A percentile compares a stretch with the other conserved stretches of the same genome.
Conservation (phyloP, 805 yeast genomes). For the Candida arabinofermentans region DNA sequence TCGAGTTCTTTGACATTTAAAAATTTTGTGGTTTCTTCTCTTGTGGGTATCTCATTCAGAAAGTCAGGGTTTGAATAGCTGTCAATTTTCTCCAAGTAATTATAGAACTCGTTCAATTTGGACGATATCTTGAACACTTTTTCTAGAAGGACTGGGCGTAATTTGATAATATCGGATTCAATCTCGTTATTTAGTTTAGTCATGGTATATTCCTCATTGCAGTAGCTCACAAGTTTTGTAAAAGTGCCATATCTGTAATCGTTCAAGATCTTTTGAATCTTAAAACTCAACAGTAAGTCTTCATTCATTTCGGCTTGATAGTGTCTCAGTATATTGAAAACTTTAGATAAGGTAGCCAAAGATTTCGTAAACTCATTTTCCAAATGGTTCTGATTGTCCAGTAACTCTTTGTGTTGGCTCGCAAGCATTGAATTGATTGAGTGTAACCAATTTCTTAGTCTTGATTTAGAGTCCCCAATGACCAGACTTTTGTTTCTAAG, state of each 20-base stretch:
- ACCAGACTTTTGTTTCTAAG: slow-evolving; percentile 8
- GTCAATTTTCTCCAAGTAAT: slow-evolving; percentile 17
- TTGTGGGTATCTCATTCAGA: slow-evolving; percentile 22
- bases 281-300: slow-evolving; percentile 12
- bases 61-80: slow-evolving; percentile 16
- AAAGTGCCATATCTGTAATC: slow-evolving; percentile 19
- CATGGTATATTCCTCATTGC: slow-evolving; percentile 23
- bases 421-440: slow-evolving; percentile 4
- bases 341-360: slow-evolving; percentile 24
- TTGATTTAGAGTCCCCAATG: slow-evolving; percentile 12
- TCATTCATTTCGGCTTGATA: slow-evolving; percentile 13
- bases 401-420: slow-evolving; percentile 9
- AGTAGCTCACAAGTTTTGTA: slow-evolving; percentile 16
- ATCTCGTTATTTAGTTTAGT: slow-evolving; percentile 16
- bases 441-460: slow-evolving; percentile 12
- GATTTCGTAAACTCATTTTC: slow-evolving; percentile 22
- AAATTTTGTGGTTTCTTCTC: slow-evolving; percentile 17
- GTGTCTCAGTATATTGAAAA: slow-evolving; percentile 15
- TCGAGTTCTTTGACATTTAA: slow-evolving; percentile 17
- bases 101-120: slow-evolving; percentile 23
- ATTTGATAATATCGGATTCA: slow-evolving; percentile 17
- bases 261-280: slow-evolving; percentile 17
- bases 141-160: slow-evolving; percentile 25
- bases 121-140: slow-evolving; percentile 20
- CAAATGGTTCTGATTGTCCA: slow-evolving; percentile 11